Percentiles rank a stretch among this genome's conserved stretches.
phyloP scores from a whole-genome alignment of 2,329 filamentous ascomycete species.

The Xylaria sp. region DNA sequence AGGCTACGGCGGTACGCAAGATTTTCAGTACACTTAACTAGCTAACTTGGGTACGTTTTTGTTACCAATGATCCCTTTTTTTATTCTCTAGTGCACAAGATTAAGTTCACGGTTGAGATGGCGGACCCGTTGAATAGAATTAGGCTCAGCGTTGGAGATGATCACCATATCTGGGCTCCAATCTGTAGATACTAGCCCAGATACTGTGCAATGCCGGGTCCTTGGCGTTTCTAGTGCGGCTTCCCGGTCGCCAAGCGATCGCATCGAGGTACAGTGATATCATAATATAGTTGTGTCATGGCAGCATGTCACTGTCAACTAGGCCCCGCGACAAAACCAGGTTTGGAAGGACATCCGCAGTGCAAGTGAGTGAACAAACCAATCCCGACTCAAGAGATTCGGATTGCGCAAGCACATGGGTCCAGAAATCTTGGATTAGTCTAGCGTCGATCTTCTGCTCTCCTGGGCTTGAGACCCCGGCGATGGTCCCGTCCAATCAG shows the following conservation, averaged over 20 bases:
- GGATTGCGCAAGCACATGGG: conserved; percentile 14
- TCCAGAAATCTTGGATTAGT: conserved; percentile 9
- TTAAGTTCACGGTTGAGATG: too few species aligned
- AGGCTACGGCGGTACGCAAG: too few species aligned
- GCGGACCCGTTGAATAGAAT: neutral
- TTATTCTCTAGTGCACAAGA: too few species aligned
- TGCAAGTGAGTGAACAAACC: neutral
- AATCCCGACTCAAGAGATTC: conserved; percentile 5
- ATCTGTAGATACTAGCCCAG: neutral
- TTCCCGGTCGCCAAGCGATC: neutral
- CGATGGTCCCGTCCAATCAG: conserved; percentile 43
- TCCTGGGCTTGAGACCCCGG: neutral
- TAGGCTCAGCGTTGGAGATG: neutral
- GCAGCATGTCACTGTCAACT: neutral
- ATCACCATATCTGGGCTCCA: neutral
- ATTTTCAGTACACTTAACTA: too few species aligned
- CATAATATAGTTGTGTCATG: neutral
- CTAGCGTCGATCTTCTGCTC: neutral
- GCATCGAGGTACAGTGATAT: neutral
- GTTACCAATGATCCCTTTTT: too few species aligned
- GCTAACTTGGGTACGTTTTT: too few species aligned
- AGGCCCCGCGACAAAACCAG: neutral
- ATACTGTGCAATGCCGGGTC: neutral
- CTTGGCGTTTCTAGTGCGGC: neutral
- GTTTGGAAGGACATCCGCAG: neutral